These are phyloP conservation scores for Fusarium sp. DNA, from an alignment of 2,329 filamentous ascomycete genomes.

Conservation along the genomic window DNA sequence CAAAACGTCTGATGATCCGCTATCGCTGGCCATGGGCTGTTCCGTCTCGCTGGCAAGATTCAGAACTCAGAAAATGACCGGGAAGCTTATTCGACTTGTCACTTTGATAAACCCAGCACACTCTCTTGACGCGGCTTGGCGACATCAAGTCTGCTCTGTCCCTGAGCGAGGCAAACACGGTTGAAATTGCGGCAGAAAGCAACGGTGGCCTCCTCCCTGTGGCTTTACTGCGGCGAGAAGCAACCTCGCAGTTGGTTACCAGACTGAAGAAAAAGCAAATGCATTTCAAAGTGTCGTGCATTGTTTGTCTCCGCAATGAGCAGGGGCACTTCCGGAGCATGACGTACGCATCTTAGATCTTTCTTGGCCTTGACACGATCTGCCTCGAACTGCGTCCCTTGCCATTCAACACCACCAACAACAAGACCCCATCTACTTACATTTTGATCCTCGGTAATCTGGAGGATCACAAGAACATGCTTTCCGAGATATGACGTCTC, in stretches of 20 bases:
- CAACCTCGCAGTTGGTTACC: background rate
- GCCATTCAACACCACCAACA: slow-evolving; percentile 5
- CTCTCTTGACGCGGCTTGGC: background rate
- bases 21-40: background rate
- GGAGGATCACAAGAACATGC: background rate
- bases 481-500: background rate
- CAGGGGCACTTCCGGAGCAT: slow-evolving; percentile 4
- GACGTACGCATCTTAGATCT: slow-evolving; percentile 20
- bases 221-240: background rate
- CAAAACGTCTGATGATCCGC: slow-evolving; percentile 8
- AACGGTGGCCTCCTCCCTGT: background rate
- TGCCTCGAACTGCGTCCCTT: background rate
- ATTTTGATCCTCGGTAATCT: slow-evolving; percentile 9
- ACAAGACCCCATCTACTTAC: background rate
- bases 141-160: background rate
- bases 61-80: background rate
- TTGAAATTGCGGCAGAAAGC: background rate
- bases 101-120: background rate
- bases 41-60: slow-evolving; percentile 9
- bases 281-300: slow-evolving; percentile 10
- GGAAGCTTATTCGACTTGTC: background rate
- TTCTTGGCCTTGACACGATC: slow-evolving; percentile 7
- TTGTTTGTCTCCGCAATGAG: slow-evolving; percentile 19
- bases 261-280: slow-evolving; percentile 17
- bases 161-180: background rate